phyloP scores from a whole-genome alignment of 2,329 filamentous ascomycete genomes.

The Dactylellina parvicollis region DNA sequence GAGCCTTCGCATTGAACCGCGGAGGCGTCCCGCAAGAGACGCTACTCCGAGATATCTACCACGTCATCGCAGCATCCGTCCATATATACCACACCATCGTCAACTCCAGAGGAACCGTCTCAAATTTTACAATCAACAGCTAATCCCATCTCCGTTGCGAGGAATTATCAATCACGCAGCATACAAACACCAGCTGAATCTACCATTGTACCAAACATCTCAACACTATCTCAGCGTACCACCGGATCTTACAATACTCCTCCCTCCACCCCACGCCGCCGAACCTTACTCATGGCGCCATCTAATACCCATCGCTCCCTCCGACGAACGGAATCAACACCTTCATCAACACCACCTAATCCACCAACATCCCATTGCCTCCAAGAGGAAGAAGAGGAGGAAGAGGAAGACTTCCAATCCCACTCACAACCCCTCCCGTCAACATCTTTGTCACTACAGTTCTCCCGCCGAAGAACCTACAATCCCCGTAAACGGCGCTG shows the following conservation, averaged over 20 bases:
- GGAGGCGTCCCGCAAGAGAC: constrained; percentile 50
- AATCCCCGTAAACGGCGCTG: constrained; percentile 35
- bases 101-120: constrained; percentile 31
- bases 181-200: constrained; percentile 18
- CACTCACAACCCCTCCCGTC: constrained; percentile 42
- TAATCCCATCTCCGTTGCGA: background rate
- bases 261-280: constrained; percentile 37
- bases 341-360: constrained; percentile 35
- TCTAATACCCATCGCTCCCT: constrained; percentile 23
- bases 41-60: constrained; percentile 51
- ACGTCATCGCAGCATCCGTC: constrained; percentile 25
- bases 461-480: constrained; percentile 22
- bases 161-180: background rate
- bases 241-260: constrained; percentile 9
- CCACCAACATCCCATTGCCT: background rate
- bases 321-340: constrained; percentile 50
- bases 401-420: constrained; percentile 24
- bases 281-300: constrained; percentile 33
- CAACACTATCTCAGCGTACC: constrained; percentile 16
- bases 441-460: constrained; percentile 15
- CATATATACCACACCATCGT: constrained; percentile 36
- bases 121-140: background rate
- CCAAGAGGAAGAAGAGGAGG: constrained; percentile 19
- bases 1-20: constrained; percentile 50
- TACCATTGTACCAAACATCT: background rate